Conservation (phyloP, 306 rosid species). For the cucumber (Cucumis sativus) region DNA sequence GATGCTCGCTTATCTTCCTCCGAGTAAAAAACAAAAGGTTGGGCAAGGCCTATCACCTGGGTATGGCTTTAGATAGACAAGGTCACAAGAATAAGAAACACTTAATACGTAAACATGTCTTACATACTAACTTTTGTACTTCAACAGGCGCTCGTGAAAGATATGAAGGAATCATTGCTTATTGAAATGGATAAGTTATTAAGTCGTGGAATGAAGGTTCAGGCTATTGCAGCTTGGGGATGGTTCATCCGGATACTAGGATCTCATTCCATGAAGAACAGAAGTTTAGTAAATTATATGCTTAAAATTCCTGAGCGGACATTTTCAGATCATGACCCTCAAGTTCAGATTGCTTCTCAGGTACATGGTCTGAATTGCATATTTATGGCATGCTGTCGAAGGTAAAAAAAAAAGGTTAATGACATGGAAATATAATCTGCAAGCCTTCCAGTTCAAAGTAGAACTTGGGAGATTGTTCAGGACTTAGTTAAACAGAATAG, state of each 20-base stretch:
- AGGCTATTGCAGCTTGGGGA: conserved; percentile 72
- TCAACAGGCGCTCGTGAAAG: conserved; percentile 47
- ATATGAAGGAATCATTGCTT: conserved; percentile 57
- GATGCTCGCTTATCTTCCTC: not conserved
- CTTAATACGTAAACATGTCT: not conserved
- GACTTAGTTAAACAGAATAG: not conserved
- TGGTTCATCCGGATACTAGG: conserved; percentile 75
- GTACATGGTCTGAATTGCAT: conserved; percentile 22
- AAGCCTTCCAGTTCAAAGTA: not conserved
- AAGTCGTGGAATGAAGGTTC: conserved; percentile 58
- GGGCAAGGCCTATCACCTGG: not conserved
- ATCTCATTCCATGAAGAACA: conserved; percentile 50
- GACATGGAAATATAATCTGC: not conserved
- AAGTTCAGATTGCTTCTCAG: conserved; percentile 79
- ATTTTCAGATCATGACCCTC: conserved; percentile 68
- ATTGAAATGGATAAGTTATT: conserved; percentile 43
- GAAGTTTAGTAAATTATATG: conserved; percentile 57
- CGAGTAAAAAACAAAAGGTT: not conserved
- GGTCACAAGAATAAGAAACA: not conserved
- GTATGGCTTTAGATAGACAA: not conserved
- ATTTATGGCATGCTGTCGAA: not conserved
- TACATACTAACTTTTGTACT: not conserved
- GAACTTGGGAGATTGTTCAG: not conserved
- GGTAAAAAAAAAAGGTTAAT: not conserved
- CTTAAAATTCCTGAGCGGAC: conserved; percentile 70